Conservation (phyloP, 2,329 filamentous ascomycete genomes). For the Periglandula ipomoeae region DNA sequence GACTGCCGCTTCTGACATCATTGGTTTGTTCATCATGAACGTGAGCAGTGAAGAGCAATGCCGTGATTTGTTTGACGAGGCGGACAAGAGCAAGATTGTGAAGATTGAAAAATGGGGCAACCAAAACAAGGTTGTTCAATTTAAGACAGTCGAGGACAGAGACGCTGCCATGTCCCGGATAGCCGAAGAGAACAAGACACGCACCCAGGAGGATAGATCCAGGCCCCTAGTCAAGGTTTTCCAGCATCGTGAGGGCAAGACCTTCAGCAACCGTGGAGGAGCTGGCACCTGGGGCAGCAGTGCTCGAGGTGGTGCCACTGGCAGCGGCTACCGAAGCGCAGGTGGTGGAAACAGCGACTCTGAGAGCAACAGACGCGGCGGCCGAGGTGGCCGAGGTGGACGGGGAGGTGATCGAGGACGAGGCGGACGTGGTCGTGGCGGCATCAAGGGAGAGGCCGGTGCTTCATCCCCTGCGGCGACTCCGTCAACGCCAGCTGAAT, state of each 20-base stretch:
- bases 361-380: constrained; percentile 47
- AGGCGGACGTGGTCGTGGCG: constrained; percentile 46
- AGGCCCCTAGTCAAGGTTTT: constrained; percentile 80
- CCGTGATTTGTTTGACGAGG: constrained; percentile 70
- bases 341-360: constrained; percentile 64
- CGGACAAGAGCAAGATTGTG: constrained; percentile 73
- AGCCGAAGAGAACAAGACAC: constrained; percentile 66
- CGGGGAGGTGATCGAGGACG: constrained; percentile 51
- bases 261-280: constrained; percentile 50
- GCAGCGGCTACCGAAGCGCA: constrained; percentile 76
- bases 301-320: constrained; percentile 47
- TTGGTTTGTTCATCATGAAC: constrained; percentile 85
- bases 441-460: constrained; percentile 50
- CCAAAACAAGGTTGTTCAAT: constrained; percentile 78
- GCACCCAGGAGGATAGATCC: constrained; percentile 61
- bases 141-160: constrained; percentile 70
- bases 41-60: constrained; percentile 76
- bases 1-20: constrained; percentile 54
- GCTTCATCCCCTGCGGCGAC: constrained; percentile 42
- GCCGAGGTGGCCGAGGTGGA: constrained; percentile 47
- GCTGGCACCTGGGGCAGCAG: constrained; percentile 60
- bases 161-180: constrained; percentile 68
- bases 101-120: constrained; percentile 71
- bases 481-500: constrained; percentile 37
- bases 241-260: constrained; percentile 54